Percentiles rank a stretch among this genome's conserved stretches.
Conservation (phyloP, 1,284 basidiomycete genomes). For the Exobasidium cylindrosporum region DNA sequence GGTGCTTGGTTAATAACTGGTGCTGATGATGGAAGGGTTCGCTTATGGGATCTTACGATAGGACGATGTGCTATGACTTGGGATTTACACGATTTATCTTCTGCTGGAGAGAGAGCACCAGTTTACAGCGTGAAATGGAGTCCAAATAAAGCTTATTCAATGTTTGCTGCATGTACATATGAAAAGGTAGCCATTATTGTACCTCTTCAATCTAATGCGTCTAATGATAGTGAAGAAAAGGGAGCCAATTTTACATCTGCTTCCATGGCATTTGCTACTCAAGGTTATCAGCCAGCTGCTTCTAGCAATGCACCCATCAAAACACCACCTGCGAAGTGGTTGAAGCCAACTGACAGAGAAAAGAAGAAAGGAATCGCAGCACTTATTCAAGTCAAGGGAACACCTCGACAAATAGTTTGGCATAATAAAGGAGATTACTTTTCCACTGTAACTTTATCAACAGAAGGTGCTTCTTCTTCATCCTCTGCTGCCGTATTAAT, state of each 20-base stretch:
- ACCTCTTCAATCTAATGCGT: conserved; percentile 61
- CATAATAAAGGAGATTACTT: conserved; percentile 95
- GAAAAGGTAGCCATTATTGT: conserved; percentile 77
- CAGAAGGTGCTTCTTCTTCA: conserved; percentile 61
- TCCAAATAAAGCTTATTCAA: conserved; percentile 76
- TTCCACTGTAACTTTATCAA: conserved; percentile 80
- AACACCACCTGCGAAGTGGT: conserved; percentile 60
- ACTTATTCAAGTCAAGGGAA: conserved; percentile 62
- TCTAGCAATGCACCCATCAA: conserved; percentile 22
- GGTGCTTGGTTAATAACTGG: conserved; percentile 90
- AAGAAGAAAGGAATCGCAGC: conserved; percentile 60
- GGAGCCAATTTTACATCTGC: conserved; percentile 30
- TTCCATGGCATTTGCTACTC: conserved; percentile 39
- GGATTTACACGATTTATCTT: conserved; percentile 62
- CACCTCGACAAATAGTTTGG: conserved; percentile 83
- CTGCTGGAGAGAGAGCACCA: conserved; percentile 50
- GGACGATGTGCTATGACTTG: conserved; percentile 86
- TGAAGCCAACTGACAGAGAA: conserved; percentile 58
- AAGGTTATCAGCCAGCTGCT: conserved; percentile 20
- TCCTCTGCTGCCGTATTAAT: conserved; percentile 79
- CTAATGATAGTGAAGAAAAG: conserved; percentile 53
- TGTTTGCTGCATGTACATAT: conserved; percentile 72
- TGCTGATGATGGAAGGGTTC: conserved; percentile 81
- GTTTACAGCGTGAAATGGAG: conserved; percentile 90
- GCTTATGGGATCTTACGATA: conserved; percentile 89